These are phyloP conservation scores for Sphagnum magellanicum DNA, from an alignment of 228 moss, liverwort and hornwort species.

Conservation along the genomic window DNA sequence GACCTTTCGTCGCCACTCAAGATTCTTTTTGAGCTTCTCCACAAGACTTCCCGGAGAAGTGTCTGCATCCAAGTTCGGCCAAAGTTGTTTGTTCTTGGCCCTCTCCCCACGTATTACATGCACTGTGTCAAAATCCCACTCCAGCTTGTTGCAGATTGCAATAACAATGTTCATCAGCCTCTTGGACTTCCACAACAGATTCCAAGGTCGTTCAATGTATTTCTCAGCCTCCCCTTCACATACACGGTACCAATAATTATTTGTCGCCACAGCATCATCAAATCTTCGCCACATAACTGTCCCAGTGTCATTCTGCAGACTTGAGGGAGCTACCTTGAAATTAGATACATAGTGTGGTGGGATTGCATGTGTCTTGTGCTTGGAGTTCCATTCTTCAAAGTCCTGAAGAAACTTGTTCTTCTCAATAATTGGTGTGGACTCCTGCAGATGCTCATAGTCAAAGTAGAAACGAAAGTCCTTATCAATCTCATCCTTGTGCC, in stretches of 20 bases:
- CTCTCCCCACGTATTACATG: conserved; percentile 81
- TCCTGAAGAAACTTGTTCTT: conserved; percentile 45
- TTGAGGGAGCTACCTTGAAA: conserved; percentile 39
- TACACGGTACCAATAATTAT: conserved; percentile 77
- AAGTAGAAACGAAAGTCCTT: conserved; percentile 91
- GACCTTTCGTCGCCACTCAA: conserved; percentile 49
- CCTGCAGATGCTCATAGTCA: conserved; percentile 67
- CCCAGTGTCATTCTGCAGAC: conserved; percentile 29
- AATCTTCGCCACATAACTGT: conserved; percentile 46
- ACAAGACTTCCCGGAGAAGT: conserved; percentile 66
- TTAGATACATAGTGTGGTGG: conserved; percentile 28
- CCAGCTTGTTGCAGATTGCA: conserved; percentile 80
- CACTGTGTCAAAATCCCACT: conserved; percentile 85
- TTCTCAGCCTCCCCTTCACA: conserved; percentile 72
- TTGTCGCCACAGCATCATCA: conserved; percentile 21
- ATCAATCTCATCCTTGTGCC: conserved; percentile 33
- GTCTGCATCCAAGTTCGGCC: conserved; percentile 72
- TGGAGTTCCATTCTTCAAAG: conserved; percentile 25
- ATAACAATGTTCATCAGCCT: conserved; percentile 69
- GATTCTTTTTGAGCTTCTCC: conserved; percentile 43
- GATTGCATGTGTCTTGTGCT: conserved; percentile 8
- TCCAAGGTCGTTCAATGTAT: conserved; percentile 78
- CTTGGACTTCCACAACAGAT: conserved; percentile 77
- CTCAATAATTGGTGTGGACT: conserved; percentile 48
- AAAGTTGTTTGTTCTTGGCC: conserved; percentile 47